Evolutionary conservation across 441 rosid genomes (phyloP), one percentile per base, ranked within the genome.

Genomic region (Monsonia emarginata): DNA sequence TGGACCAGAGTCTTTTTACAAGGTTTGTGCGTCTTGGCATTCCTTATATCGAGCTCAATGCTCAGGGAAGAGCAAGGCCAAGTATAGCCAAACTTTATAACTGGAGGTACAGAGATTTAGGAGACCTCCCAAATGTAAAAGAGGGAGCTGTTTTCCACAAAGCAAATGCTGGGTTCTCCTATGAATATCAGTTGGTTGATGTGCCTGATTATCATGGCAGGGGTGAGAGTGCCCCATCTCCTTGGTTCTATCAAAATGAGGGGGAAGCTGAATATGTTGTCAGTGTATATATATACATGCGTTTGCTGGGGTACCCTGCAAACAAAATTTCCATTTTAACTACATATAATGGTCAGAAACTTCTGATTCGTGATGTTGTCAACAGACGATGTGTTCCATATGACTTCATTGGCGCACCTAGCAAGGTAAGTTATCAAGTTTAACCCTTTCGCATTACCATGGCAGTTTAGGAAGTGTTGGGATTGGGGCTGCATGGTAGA

Each of bases 41-140:
- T 72, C 99, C 99, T 48, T 89, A 94, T 76, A 91, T 91, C 48
- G 99, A 94, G 85, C 97, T 94, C 66, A 94, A 94, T 79, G 99
- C 99, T 48, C 99, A 94, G 78, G 99, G 99, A 76, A 84, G 99
- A 88, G 96, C 99, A 69, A 82, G 99, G 80, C 97, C 99, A 66
- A 88, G 92, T 81, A 85, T 94, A 66, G 97, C 97, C 48, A 72
- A 82, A 73, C 97, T 94, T 42, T 94, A 91, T 73, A 94, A 94
- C 78, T 94, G 99, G 97, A 85, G 99, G 80, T 94, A 94, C 78
- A 83, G 95, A 77, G 96, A 91, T 60, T 79, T 94, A 81, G 99
- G 99, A 61, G 99, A 94, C 79, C 96, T 94, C 73, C 80, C 97
- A 57, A 81, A 72, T 65, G 89, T 94, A 57, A 94, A 75, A 83